Conservation (phyloP, 495 filamentous ascomycete genomes). For the Trichoderma parareesei region DNA sequence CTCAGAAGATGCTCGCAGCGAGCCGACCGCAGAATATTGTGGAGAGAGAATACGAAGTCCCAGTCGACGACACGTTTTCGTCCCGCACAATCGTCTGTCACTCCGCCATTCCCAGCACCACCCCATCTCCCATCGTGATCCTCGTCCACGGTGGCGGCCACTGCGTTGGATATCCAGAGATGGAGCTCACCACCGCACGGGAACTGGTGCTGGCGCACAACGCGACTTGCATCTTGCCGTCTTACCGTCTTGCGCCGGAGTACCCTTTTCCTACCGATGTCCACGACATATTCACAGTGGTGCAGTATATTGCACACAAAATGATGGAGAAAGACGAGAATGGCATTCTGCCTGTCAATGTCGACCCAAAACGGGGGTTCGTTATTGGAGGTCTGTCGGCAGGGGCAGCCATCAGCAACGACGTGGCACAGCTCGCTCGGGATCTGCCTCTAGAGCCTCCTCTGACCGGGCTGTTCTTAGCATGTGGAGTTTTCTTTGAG, state of each 20-base stretch:
- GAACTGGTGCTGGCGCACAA: not conserved
- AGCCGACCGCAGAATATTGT: not conserved
- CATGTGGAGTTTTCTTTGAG: not conserved
- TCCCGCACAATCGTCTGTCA: not conserved
- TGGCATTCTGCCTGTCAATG: not conserved
- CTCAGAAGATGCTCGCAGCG: not conserved
- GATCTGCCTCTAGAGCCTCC: not conserved
- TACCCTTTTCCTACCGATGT: not conserved
- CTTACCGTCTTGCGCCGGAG: not conserved
- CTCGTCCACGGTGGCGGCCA: not conserved
- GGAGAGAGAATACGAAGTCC: not conserved
- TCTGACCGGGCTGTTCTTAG: not conserved
- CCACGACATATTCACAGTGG: not conserved
- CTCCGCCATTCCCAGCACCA: not conserved
- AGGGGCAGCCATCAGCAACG: not conserved
- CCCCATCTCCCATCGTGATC: not conserved
- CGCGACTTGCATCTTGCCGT: not conserved
- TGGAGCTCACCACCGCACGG: not conserved
- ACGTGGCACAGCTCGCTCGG: not conserved
- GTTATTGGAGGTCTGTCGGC: not conserved
- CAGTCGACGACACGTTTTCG: not conserved
- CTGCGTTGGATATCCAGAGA: not conserved
- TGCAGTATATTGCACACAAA: not conserved
- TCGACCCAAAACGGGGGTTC: not conserved
- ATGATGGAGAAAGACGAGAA: not conserved